These are phyloP conservation scores for Cyclotella baltica DNA, from an alignment of 108 stramenopile genomes.

Conservation along the genomic window DNA sequence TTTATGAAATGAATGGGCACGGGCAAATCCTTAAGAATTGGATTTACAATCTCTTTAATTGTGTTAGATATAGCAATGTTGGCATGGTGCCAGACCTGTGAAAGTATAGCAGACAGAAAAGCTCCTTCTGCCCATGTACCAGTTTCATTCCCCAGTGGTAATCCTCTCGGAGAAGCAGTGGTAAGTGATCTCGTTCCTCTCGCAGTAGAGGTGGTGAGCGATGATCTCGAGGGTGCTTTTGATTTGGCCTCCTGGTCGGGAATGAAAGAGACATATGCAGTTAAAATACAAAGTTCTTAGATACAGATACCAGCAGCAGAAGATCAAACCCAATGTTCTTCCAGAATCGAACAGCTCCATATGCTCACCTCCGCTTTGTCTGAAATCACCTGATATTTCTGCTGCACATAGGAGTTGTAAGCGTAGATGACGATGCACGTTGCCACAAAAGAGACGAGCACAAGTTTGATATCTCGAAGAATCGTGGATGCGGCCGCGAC, in stretches of 20 bases:
- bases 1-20: conserved; percentile 71
- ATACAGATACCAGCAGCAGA: too few species aligned
- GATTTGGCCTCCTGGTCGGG: too few species aligned
- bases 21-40: conserved; percentile 58
- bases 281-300: too few species aligned
- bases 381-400: background rate
- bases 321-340: background rate
- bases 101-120: conserved; percentile 56
- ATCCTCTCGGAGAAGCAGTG: background rate
- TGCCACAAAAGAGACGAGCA: background rate
- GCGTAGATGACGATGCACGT: background rate
- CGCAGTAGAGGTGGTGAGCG: background rate
- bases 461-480: conserved; percentile 18
- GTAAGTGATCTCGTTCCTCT: background rate
- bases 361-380: background rate
- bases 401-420: conserved; percentile 17
- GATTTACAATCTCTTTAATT: conserved; percentile 64
- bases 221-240: background rate
- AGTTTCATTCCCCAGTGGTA: background rate
- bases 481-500: conserved; percentile 4
- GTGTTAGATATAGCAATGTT: conserved; percentile 50
- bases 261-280: too few species aligned
- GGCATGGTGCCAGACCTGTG: conserved; percentile 64
- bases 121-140: conserved; percentile 17
- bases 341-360: background rate